Percentiles rank a stretch among this genome's conserved stretches.
Conservation (phyloP, 768 basidiomycete species). For the Pleurotus djamor region DNA sequence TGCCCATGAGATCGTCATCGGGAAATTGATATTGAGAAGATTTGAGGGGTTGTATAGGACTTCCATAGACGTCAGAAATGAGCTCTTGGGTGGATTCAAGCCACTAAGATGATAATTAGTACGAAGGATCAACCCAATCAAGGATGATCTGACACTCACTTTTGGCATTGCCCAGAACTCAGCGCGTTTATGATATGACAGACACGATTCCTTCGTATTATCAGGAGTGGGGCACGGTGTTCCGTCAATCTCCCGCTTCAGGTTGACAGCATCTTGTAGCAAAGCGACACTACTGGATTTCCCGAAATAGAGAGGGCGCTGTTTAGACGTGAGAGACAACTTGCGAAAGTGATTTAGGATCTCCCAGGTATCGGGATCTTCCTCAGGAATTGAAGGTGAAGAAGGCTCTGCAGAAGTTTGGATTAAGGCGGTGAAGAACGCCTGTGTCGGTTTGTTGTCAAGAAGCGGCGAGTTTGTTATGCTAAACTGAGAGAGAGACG, state of each 20-base stretch:
- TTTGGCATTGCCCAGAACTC: slow-evolving; percentile 51
- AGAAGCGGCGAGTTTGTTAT: too few species aligned
- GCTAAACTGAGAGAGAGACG: too few species aligned
- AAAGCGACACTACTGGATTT: slow-evolving; percentile 51
- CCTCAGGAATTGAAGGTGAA: slow-evolving; percentile 11
- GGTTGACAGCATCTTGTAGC: slow-evolving; percentile 51
- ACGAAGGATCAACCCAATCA: slow-evolving; percentile 15
- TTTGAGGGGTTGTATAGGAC: too few species aligned
- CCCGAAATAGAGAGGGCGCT: slow-evolving; percentile 43
- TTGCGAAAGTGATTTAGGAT: slow-evolving; percentile 28
- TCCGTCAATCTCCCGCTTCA: slow-evolving; percentile 54
- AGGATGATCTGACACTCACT: slow-evolving; percentile 27
- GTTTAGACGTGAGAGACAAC: slow-evolving; percentile 31
- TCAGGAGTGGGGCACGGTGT: slow-evolving; percentile 11
- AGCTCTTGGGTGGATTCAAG: too few species aligned
- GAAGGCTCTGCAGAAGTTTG: too few species aligned
- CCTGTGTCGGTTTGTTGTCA: too few species aligned
- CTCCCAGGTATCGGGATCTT: slow-evolving; percentile 18
- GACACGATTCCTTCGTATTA: slow-evolving; percentile 13
- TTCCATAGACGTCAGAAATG: too few species aligned
- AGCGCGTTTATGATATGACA: slow-evolving; percentile 28
- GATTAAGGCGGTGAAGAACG: too few species aligned
- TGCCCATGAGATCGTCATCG: slow-evolving; percentile 45
- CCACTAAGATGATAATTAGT: slow-evolving; percentile 17
- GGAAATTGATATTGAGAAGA: slow-evolving; percentile 32